These are phyloP conservation scores for Dendrothele bispora DNA, from an alignment of 768 basidiomycete species.

Conservation along the genomic window DNA sequence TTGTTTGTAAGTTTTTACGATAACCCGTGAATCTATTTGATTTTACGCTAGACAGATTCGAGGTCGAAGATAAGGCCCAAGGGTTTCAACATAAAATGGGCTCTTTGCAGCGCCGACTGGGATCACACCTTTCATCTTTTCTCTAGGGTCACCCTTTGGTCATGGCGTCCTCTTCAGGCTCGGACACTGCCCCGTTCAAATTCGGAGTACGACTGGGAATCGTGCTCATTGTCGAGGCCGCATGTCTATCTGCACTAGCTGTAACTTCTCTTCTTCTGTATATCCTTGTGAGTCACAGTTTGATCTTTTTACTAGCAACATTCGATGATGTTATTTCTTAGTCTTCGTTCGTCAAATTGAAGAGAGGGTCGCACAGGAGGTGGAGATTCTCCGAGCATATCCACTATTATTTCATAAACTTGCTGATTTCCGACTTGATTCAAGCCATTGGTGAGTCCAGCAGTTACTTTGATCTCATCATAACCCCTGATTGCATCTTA, in stretches of 20 bases:
- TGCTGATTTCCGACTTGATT: conserved; percentile 30
- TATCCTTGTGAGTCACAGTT: conserved; percentile 21
- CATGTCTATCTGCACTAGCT: conserved; percentile 26
- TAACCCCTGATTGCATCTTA: not conserved
- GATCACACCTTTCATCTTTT: too few relatives aligned
- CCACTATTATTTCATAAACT: conserved; percentile 31
- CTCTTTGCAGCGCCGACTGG: too few relatives aligned
- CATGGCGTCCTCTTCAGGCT: not conserved
- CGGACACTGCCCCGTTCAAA: conserved; percentile 11
- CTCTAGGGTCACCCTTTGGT: not conserved
- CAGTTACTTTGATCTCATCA: not conserved
- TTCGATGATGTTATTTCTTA: conserved; percentile 9
- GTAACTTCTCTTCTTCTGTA: conserved; percentile 26
- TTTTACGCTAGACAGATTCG: too few relatives aligned
- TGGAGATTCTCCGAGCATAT: conserved; percentile 32
- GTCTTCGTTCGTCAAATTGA: conserved; percentile 26
- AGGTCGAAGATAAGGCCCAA: too few relatives aligned
- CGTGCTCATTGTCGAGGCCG: conserved; percentile 28
- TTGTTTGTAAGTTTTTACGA: too few relatives aligned
- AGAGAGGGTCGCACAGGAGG: conserved; percentile 20
- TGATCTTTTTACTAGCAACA: not conserved
- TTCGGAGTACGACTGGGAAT: conserved; percentile 28
- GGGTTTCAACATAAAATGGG: too few relatives aligned
- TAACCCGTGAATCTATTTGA: too few relatives aligned
- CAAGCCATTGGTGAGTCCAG: conserved; percentile 29